Evolutionary conservation across 257 asterid species (phyloP), one percentile per base, ranked within the genome.

Genomic region (Lithospermum erythrorhizon): DNA sequence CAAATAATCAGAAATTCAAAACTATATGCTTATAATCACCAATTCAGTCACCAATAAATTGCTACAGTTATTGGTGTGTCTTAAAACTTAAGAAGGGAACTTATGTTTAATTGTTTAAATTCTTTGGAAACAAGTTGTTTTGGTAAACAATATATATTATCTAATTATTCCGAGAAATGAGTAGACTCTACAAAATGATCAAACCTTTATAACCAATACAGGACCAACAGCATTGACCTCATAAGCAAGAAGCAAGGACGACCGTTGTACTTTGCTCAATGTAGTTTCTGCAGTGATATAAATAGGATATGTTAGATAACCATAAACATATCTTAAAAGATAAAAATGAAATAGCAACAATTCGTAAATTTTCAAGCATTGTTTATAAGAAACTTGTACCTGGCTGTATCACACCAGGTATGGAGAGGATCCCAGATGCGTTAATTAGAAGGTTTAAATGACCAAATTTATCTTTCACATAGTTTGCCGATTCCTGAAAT

Each of bases 141-240:
- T 7, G 32, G 6, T 6, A 27, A 3, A 27, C 32, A 27, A 3
- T 27, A 27, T 27, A 27, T 27, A 27, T 27, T 27, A 27, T 27
- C 32, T 3, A 27, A 27, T 5, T 27, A 27, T 27, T 27, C 6
- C 32, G 22, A 4, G 7, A 48, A 13, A 60, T 32, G 18, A 20
- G 55, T 17, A 51, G 24, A 25, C 22, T 25, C 21, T 69, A 27
- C 52, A 14, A 59, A 55, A 24, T 18, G 21, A 72, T 17, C 61
- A 35, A 62, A 79, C 79, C 84, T 88, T 88, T 74, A 83, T 74
- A 61, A 91, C 95, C 76, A 91, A 74, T 66, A 77, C 59, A 21
- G 97, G 98, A 51, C 95, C 98, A 58, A 88, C 79, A 18, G 97
- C 95, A 79, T 91, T 91, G 73, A 86, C 70, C 78, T 88, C 95